Percentiles rank a stretch among this genome's conserved stretches.
Conservation (phyloP, 1,284 basidiomycete genomes). For the Sphagnurus paluster region DNA sequence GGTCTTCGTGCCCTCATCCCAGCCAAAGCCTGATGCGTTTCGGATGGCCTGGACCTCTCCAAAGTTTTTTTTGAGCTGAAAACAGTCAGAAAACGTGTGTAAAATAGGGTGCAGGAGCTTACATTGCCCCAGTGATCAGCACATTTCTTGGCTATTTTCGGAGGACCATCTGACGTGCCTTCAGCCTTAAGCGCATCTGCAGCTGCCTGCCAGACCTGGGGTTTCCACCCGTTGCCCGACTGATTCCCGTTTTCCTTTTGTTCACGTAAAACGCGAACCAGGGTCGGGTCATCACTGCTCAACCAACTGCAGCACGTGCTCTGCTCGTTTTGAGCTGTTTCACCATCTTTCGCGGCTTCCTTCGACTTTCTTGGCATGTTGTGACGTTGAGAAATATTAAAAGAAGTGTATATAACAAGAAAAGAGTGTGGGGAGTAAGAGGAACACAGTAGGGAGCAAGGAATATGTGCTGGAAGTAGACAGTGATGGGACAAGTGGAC, state of each 20-base stretch:
- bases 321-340: too few relatives aligned
- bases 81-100: background rate
- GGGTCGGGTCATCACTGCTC: conserved; percentile 9
- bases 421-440: too few relatives aligned
- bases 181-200: conserved; percentile 4
- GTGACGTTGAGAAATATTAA: too few relatives aligned
- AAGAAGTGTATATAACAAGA: too few relatives aligned
- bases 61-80: conserved; percentile 11
- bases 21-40: conserved; percentile 11
- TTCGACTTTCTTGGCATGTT: too few relatives aligned
- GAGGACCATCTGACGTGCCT: background rate
- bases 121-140: conserved; percentile 10
- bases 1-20: conserved; percentile 9
- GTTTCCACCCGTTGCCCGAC: conserved; percentile 21
- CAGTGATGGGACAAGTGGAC: too few relatives aligned
- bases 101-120: background rate
- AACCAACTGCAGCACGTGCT: conserved; percentile 13
- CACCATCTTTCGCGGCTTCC: too few relatives aligned
- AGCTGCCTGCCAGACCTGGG: conserved; percentile 19
- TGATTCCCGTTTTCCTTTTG: conserved; percentile 19
- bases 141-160: conserved; percentile 15
- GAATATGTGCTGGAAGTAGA: too few relatives aligned
- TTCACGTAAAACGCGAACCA: conserved; percentile 11
- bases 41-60: conserved; percentile 2
- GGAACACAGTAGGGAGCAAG: too few relatives aligned